A percentile compares a stretch with the other conserved stretches of the same genome.
phyloP scores from a whole-genome alignment of 2,329 filamentous ascomycete species.

The Hypoxylon sp. region DNA sequence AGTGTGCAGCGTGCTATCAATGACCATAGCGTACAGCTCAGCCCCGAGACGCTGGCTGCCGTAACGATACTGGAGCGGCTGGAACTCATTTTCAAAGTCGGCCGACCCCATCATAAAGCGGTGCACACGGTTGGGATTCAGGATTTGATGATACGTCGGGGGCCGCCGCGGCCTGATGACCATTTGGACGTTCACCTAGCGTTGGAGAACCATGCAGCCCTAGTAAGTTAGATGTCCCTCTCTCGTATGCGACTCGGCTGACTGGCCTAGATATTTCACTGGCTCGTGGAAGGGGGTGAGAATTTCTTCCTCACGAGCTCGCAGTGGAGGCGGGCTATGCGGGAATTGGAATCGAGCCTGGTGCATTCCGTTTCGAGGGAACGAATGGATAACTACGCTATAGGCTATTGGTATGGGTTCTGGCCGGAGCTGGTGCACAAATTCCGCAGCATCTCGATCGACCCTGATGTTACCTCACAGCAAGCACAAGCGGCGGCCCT shows the following conservation, averaged over 20 bases:
- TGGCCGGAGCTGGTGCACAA: slow-evolving; percentile 26
- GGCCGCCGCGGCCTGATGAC: slow-evolving; percentile 24
- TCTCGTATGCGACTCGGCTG: background rate
- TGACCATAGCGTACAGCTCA: slow-evolving; percentile 12
- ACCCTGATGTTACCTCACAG: slow-evolving; percentile 11
- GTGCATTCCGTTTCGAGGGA: slow-evolving; percentile 11
- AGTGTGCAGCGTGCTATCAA: slow-evolving; percentile 30
- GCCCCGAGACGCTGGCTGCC: slow-evolving; percentile 31
- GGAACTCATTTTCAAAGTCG: slow-evolving; percentile 28
- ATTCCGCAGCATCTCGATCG: slow-evolving; percentile 8
- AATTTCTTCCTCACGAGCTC: slow-evolving; percentile 31
- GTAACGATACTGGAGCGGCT: slow-evolving; percentile 28
- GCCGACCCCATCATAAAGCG: slow-evolving; percentile 16
- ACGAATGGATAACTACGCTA: slow-evolving; percentile 14
- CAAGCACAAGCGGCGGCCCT: slow-evolving; percentile 16
- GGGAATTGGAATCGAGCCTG: background rate
- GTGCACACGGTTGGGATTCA: slow-evolving; percentile 22
- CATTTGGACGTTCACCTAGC: slow-evolving; percentile 27
- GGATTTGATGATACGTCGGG: slow-evolving; percentile 18
- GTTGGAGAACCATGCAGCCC: slow-evolving; percentile 29
- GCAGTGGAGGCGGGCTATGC: slow-evolving; percentile 22
- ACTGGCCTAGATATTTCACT: slow-evolving; percentile 25
- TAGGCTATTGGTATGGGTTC: slow-evolving; percentile 28
- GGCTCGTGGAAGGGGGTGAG: slow-evolving; percentile 25
- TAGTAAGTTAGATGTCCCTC: slow-evolving; percentile 10